Percentiles rank a stretch among this genome's conserved stretches.
Conservation (phyloP, 1,139 yeast genomes). For the Tardiomyces blankii region DNA sequence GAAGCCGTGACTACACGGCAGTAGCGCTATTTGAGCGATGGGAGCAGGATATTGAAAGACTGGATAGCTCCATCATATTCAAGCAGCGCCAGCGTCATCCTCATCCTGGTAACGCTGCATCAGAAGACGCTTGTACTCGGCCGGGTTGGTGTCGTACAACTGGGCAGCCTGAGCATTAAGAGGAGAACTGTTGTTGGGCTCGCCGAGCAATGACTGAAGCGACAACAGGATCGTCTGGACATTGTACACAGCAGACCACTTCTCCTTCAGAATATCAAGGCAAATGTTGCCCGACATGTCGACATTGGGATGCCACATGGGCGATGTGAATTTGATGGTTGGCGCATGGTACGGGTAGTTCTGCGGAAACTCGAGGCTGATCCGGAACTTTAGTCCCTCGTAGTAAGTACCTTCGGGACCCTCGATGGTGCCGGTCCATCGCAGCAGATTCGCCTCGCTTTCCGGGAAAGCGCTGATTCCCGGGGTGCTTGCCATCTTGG, state of each 20-base stretch:
- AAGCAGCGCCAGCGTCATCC: conserved; percentile 3
- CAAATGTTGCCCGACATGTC: conserved; percentile 55
- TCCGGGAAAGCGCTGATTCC: conserved; percentile 45
- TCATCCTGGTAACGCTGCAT: conserved; percentile 34
- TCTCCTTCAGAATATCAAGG: conserved; percentile 42
- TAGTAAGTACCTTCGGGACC: conserved; percentile 56
- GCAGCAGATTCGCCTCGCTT: conserved; percentile 40
- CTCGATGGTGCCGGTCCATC: conserved; percentile 51
- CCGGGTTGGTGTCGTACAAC: conserved; percentile 34
- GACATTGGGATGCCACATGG: conserved; percentile 67
- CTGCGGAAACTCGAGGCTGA: conserved; percentile 44
- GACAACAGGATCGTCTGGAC: conserved; percentile 50
- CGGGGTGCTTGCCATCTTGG: conserved; percentile 32
- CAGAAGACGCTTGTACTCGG: conserved; percentile 35
- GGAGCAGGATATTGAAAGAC: neutral
- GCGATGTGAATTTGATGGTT: conserved; percentile 46
- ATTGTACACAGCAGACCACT: conserved; percentile 63
- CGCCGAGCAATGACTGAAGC: conserved; percentile 45
- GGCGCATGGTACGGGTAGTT: conserved; percentile 57
- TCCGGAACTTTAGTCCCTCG: conserved; percentile 43
- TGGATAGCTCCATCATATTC: neutral
- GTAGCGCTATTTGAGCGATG: neutral
- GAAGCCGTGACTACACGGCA: neutral
- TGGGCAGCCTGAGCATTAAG: conserved; percentile 41
- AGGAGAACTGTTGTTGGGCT: conserved; percentile 43